Conservation (phyloP, 306 rosid species). For the Oxytropis ochrocephala region DNA sequence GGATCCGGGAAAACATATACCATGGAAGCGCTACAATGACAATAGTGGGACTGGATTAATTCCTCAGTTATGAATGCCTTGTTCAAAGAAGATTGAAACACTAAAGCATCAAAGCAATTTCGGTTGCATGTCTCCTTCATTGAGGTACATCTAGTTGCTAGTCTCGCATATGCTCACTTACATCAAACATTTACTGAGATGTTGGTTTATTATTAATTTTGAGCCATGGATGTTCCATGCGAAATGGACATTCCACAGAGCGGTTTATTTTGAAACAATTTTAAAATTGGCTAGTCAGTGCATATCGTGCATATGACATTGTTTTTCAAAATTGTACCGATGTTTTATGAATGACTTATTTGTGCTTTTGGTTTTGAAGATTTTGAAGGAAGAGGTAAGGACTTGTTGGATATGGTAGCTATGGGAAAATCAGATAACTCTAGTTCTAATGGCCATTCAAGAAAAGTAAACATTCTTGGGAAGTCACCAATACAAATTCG, state of each 20-base stretch:
- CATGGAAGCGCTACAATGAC: conserved; percentile 75
- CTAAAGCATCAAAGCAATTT: conserved; percentile 62
- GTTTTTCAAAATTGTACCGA: conserved; percentile 10
- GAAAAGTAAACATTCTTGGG: conserved; percentile 46
- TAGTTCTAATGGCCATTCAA: conserved; percentile 45
- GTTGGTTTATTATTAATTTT: neutral
- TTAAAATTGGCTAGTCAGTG: conserved; percentile 2
- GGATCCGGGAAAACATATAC: conserved; percentile 91
- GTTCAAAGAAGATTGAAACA: conserved; percentile 60
- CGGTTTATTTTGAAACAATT: conserved; percentile 10
- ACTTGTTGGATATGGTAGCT: conserved; percentile 56
- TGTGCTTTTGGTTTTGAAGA: conserved; percentile 45
- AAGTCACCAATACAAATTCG: conserved; percentile 60
- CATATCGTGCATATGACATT: conserved; percentile 9
- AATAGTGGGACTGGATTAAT: conserved; percentile 46
- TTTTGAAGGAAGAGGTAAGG: conserved; percentile 80
- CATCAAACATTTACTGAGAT: neutral
- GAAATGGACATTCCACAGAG: neutral
- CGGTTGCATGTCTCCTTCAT: conserved; percentile 79
- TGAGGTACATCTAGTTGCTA: conserved; percentile 41
- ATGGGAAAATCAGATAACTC: conserved; percentile 46
- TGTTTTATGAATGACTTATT: conserved; percentile 7
- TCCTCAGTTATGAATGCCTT: conserved; percentile 68
- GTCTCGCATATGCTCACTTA: neutral
- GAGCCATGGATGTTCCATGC: neutral